phyloP scores from a whole-genome alignment of 208 protist species.

The Leishmania aethiopica region DNA sequence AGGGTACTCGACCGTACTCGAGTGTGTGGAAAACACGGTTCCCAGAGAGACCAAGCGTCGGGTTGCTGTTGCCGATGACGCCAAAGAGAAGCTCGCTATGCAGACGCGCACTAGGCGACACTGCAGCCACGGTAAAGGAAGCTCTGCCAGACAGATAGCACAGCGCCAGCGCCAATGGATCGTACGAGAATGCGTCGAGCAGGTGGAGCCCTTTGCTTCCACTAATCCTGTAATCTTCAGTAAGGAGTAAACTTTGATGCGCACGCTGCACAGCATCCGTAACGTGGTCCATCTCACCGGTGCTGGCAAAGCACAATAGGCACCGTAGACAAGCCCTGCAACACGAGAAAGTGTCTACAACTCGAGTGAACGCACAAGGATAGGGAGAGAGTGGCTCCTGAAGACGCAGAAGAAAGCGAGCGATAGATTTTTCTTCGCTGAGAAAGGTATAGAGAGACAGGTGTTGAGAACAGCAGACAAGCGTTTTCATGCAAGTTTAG shows the following conservation, averaged over 20 bases:
- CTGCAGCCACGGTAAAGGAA: not conserved
- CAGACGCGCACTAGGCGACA: not conserved
- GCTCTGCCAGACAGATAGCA: not conserved
- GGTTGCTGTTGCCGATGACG: not conserved
- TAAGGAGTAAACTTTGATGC: not conserved
- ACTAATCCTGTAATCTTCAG: not conserved
- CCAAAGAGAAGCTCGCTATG: not conserved
- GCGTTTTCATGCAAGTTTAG: not conserved
- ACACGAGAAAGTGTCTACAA: not conserved
- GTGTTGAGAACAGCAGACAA: not conserved
- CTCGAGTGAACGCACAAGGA: not conserved
- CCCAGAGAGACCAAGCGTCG: not conserved
- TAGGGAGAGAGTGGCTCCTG: not conserved
- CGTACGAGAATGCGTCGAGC: not conserved
- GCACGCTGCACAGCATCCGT: not conserved
- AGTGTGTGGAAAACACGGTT: not conserved
- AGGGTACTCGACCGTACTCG: not conserved
- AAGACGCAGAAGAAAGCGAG: no score
- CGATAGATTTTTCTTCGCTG: no score
- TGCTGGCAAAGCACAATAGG: not conserved
- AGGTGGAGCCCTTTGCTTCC: not conserved
- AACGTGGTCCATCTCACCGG: not conserved
- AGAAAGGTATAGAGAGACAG: not conserved
- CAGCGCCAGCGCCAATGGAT: not conserved
- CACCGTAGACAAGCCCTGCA: not conserved